phyloP scores from a whole-genome alignment of 2,329 filamentous ascomycete genomes.

The Colletotrichum liaoningense region DNA sequence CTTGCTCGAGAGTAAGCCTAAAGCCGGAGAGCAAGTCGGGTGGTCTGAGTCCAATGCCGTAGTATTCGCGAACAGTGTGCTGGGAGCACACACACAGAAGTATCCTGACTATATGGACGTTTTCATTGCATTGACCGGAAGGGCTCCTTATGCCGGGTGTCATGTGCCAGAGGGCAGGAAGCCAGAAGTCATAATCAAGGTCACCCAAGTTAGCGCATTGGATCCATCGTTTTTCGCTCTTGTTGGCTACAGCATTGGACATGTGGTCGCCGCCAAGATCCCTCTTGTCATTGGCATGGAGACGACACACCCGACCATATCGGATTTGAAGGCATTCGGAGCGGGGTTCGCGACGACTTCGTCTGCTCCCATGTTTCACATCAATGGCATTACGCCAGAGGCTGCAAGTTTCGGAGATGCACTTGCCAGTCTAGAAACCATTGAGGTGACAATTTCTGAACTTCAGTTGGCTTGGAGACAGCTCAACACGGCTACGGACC shows the following conservation, averaged over 20 bases:
- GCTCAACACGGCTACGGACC: neutral
- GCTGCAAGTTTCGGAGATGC: conserved; percentile 37
- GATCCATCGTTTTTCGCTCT: conserved; percentile 53
- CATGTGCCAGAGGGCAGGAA: conserved; percentile 38
- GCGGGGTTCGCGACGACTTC: conserved; percentile 56
- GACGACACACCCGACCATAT: conserved; percentile 34
- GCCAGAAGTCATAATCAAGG: conserved; percentile 44
- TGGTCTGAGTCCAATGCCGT: conserved; percentile 60
- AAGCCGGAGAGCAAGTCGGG: conserved; percentile 50
- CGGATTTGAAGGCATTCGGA: conserved; percentile 55
- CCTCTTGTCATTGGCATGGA: conserved; percentile 50
- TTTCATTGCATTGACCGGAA: conserved; percentile 54
- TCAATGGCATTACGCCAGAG: conserved; percentile 52
- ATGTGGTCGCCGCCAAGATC: conserved; percentile 43
- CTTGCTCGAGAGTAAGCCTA: conserved; percentile 44
- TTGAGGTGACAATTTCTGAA: neutral
- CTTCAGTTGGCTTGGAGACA: neutral
- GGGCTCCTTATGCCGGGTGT: conserved; percentile 60
- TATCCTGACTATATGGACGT: conserved; percentile 59
- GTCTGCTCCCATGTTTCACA: conserved; percentile 57
- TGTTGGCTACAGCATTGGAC: conserved; percentile 51
- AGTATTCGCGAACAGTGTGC: conserved; percentile 57
- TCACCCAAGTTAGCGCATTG: conserved; percentile 47
- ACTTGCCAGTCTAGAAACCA: neutral
- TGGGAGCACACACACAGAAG: conserved; percentile 56